These are phyloP conservation scores for Lactifluus pinguis DNA, from an alignment of 768 basidiomycete species.

Conservation along the genomic window DNA sequence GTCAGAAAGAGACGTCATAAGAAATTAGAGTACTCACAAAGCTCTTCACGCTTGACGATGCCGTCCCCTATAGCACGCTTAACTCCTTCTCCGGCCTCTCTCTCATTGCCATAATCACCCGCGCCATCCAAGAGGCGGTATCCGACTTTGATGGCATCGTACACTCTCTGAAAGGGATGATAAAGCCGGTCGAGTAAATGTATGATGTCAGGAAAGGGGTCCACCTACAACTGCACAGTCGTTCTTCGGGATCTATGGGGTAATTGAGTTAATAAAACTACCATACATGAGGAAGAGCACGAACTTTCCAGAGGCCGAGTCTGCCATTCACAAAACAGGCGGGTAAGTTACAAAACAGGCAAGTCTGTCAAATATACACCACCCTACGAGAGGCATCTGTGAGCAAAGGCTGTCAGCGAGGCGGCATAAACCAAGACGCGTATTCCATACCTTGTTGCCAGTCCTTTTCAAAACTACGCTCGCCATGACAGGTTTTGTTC, in stretches of 20 bases:
- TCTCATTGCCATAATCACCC: slow-evolving; percentile 85
- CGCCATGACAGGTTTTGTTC: slow-evolving; percentile 34
- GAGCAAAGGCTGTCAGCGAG: slow-evolving; percentile 1
- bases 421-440: slow-evolving; percentile 1
- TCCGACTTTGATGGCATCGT: slow-evolving; percentile 77
- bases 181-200: neutral
- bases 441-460: slow-evolving; percentile 40
- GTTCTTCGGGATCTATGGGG: slow-evolving; percentile 44
- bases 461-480: slow-evolving; percentile 49
- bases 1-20: neutral
- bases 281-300: slow-evolving; percentile 3
- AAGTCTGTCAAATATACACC: slow-evolving; percentile 21
- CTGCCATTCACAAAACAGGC: slow-evolving; percentile 26
- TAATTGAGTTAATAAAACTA: neutral
- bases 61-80: slow-evolving; percentile 71
- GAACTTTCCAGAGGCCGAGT: slow-evolving; percentile 65
- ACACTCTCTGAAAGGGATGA: slow-evolving; percentile 48
- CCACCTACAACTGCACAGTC: slow-evolving; percentile 46
- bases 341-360: slow-evolving; percentile 9
- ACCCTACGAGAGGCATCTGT: slow-evolving; percentile 70
- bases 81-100: slow-evolving; percentile 73
- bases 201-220: neutral
- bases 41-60: slow-evolving; percentile 77
- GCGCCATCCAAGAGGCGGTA: slow-evolving; percentile 85
- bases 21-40: slow-evolving; percentile 46